Conservation (phyloP, 2,329 filamentous ascomycete genomes). For the Aspergillus pseudotamarii region DNA sequence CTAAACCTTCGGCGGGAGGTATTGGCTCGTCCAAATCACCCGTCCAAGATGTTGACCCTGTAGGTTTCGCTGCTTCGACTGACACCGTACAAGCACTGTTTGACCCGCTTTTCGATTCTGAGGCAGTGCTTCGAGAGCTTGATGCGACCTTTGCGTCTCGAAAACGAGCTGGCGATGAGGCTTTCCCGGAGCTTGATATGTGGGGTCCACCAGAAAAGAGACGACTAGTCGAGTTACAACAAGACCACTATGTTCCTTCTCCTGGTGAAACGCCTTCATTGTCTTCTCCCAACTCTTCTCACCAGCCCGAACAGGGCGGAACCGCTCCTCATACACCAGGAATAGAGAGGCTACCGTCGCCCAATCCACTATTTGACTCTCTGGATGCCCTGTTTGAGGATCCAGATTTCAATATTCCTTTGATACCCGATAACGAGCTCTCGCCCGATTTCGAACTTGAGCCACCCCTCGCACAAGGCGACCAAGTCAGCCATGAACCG, state of each 20-base stretch:
- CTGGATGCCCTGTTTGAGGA: slow-evolving; percentile 26
- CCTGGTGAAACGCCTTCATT: slow-evolving; percentile 25
- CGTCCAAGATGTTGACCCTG: not conserved
- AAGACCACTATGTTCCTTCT: slow-evolving; percentile 9
- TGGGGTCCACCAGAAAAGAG: slow-evolving; percentile 23
- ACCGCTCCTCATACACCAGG: slow-evolving; percentile 22
- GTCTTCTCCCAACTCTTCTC: slow-evolving; percentile 22
- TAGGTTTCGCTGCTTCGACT: not conserved
- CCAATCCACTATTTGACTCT: slow-evolving; percentile 23
- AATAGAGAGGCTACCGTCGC: slow-evolving; percentile 18
- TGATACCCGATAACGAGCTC: slow-evolving; percentile 7
- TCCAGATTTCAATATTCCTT: slow-evolving; percentile 12
- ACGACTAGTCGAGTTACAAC: slow-evolving; percentile 14
- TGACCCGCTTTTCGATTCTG: slow-evolving; percentile 24
- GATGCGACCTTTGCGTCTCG: slow-evolving; percentile 18
- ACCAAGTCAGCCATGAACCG: not conserved
- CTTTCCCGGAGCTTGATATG: slow-evolving; percentile 20
- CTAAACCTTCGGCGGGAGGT: not conserved
- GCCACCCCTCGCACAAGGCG: not conserved
- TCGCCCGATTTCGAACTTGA: slow-evolving; percentile 1
- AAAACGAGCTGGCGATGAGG: slow-evolving; percentile 28
- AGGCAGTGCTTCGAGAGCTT: slow-evolving; percentile 22
- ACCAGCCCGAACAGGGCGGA: slow-evolving; percentile 17
- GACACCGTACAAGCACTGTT: slow-evolving; percentile 13
- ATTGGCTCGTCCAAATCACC: not conserved